Conservation (phyloP, 345 rosid species). For the Aegle marmelos region DNA sequence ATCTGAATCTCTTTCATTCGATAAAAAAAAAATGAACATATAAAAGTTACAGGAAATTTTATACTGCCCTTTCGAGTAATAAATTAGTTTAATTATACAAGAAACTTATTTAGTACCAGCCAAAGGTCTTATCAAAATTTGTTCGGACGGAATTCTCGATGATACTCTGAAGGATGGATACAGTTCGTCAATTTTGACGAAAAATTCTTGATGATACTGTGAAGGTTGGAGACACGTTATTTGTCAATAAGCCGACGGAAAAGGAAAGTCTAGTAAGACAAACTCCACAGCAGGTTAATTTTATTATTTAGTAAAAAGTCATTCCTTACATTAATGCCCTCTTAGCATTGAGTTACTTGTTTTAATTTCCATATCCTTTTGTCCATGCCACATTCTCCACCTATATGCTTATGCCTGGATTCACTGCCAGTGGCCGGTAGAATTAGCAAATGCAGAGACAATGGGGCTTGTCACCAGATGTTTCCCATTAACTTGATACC, state of each 20-base stretch:
- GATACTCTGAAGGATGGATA: not conserved
- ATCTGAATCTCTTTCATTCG: too few relatives aligned
- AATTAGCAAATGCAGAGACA: not conserved
- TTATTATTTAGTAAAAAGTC: not conserved
- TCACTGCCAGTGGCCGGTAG: not conserved
- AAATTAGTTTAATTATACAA: not conserved
- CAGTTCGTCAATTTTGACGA: too few relatives aligned
- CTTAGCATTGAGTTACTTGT: not conserved
- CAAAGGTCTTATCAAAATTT: not conserved
- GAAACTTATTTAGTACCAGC: not conserved
- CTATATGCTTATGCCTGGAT: not conserved
- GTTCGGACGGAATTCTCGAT: not conserved
- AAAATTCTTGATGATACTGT: too few relatives aligned
- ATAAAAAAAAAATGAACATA: too few relatives aligned
- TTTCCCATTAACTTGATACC: not conserved
- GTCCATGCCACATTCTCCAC: not conserved
- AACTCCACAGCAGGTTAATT: not conserved
- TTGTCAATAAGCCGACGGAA: too few relatives aligned
- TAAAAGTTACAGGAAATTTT: too few relatives aligned
- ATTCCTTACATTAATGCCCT: not conserved
- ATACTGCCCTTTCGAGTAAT: not conserved
- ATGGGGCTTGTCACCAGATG: not conserved
- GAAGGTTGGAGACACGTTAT: not conserved
- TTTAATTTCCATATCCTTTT: not conserved
- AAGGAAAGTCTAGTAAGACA: too few relatives aligned